Evolutionary conservation across 163 green algal genomes (phyloP), one percentile per base, ranked within the genome.

Genomic region (Scenedesmus sp.): DNA sequence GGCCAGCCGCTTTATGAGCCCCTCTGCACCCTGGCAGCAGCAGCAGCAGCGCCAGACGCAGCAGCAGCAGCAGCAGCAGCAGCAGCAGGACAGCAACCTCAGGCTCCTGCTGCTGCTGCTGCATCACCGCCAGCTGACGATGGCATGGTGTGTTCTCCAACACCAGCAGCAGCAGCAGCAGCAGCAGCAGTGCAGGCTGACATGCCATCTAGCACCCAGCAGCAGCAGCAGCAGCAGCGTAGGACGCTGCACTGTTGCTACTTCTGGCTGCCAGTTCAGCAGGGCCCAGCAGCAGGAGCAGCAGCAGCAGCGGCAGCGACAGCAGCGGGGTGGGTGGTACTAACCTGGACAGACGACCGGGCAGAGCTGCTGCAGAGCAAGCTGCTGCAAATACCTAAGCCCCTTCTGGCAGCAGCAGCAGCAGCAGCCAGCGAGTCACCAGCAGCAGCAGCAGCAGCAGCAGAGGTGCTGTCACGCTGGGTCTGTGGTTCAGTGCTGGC

Each of bases 201-300:
- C 12, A n/a, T n/a, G n/a, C n/a, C 73, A 35, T 15, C 44, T 70
- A 24, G 3, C 22, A 10, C 35, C 37, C 81, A 86, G 46, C 46
- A 86, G n/a, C n/a, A n/a, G n/a, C n/a, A n/a, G 33, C 81, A 72
- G 49, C 81, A 86, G 46, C 81, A 87, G 20, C 12, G 51, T 18
- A 44, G 78, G 35, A 79, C 81, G 37, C 35, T 87, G 33, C 81
- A 87, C 35, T 87, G 81, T 53, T 87, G 81, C 81, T 87, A 87
- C 53, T 78, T 56, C 81, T 87, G 81, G 81, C 33, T 79, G 53
- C 53, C 81, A 30, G 12, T 24, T 65, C 53, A 30, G 22, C 24
- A 37, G 33, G 35, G n/a, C 20, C 9, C 51, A 72, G 80, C 80
- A 72, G 80, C 46, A 40, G 43, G 13, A 56, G 40, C 76, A 33